Evolutionary conservation across 169 alveolate species (phyloP).

Genomic region (Blepharisma undulans): DNA sequence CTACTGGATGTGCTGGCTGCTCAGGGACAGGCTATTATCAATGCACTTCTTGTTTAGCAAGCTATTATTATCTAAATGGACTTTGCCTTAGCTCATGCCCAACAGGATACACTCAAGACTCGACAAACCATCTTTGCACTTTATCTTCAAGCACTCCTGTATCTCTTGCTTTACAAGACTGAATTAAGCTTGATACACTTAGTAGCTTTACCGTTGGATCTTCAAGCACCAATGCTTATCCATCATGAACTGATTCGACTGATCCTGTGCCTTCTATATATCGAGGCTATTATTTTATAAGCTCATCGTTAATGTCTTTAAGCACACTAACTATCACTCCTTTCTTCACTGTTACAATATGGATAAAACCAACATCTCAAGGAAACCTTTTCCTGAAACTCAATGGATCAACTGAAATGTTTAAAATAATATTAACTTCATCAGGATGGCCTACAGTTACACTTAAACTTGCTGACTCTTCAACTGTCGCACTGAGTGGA

Average conservation of each 20-base stretch:
- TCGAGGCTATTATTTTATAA: slow-evolving; percentile 2
- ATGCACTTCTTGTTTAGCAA: not conserved
- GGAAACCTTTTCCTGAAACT: not conserved
- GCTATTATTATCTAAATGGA: not conserved
- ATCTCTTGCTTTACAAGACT: too few relatives aligned
- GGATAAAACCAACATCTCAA: not conserved
- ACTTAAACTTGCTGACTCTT: too few relatives aligned
- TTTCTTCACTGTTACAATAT: not conserved
- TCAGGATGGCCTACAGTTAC: too few relatives aligned
- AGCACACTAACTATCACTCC: not conserved
- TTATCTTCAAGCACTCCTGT: too few relatives aligned
- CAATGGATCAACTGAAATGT: not conserved
- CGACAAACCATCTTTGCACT: not conserved
- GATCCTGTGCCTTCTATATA: too few relatives aligned
- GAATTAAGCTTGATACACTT: too few relatives aligned
- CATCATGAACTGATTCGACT: too few relatives aligned
- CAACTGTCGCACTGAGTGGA: not conserved
- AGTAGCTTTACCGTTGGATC: too few relatives aligned
- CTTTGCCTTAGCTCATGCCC: not conserved
- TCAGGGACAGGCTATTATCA: too few relatives aligned
- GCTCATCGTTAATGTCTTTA: not conserved
- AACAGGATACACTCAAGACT: not conserved
- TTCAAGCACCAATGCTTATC: too few relatives aligned
- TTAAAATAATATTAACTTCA: not conserved
- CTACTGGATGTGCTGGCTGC: too few relatives aligned